Base-by-base conservation (phyloP, 495 filamentous ascomycete species). In the Trichocladium antarcticum region DNA sequence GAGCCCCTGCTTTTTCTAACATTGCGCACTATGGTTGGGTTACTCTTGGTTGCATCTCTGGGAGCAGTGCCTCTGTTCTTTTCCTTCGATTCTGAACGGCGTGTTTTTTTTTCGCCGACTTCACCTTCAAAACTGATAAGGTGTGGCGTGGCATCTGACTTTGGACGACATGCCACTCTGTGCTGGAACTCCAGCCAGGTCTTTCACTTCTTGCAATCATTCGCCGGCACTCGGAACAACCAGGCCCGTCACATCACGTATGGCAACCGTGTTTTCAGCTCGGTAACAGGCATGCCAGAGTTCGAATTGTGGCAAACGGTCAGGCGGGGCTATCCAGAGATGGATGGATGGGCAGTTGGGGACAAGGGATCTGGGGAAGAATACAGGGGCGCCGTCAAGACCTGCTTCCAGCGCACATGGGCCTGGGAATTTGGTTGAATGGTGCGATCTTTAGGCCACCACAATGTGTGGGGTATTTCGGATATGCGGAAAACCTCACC, bases 11-110 rank as follows among this genome's bases (percentile, higher is more conserved):
- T 49, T 47, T 46, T 40, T 44, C 42, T 45, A 15, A 32, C 37
- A 49, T 41, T 47, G 28, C 34, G 34, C 37, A 42, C 11, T 28
- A 54, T 45, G 51, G 34, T 27, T 31, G 55, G 29, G 29, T 48
- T 41, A 19, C 28, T 45, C 37, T 52, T 50, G 31, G 45, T 46
- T 55, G 52, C 47, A 50, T 55, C 42, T 47, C 37, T 52, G 49
- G 52, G 38, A 50, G 20, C 39, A 45, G n/a, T 49, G 19, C 21
- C 31, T n/a, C n/a, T 36, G 14, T 46, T 37, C 31, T 47, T 22
- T 12, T 5, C 31, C 45, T 51, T 55, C 32, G 34, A 37, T 47
- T 51, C 44, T 52, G 36, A 35, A 0, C 35, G 34, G 38, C 34
- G 36, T 24, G 35, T 20, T 6, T 19, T 36, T 12, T n/a, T 4